Evolutionary conservation across 768 basidiomycete species (phyloP).

Genomic region (Lentinula lateritia): DNA sequence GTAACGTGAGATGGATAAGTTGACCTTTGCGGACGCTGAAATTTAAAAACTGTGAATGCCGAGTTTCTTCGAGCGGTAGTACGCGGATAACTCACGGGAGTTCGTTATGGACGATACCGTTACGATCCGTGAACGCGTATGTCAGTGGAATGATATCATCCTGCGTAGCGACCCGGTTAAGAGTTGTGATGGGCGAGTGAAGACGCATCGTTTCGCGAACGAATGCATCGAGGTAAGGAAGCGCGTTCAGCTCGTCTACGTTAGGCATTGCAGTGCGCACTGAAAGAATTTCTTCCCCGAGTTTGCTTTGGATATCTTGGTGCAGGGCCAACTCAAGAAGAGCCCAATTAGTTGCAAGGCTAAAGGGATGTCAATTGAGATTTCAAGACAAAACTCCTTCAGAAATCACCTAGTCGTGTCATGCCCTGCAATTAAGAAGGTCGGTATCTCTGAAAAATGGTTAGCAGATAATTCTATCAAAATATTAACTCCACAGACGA

Average conservation of each 20-base stretch:
- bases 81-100: constrained; percentile 29
- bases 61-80: background rate
- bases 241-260: constrained; percentile 63
- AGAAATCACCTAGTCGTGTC: constrained; percentile 10
- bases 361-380: constrained; percentile 13
- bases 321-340: constrained; percentile 49
- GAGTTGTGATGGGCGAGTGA: constrained; percentile 44
- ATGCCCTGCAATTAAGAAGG: constrained; percentile 35
- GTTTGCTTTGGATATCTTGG: constrained; percentile 44
- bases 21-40: constrained; percentile 40
- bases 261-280: constrained; percentile 52
- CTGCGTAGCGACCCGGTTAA: constrained; percentile 37
- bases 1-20: constrained; percentile 41
- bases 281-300: constrained; percentile 52
- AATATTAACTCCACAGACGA: constrained; percentile 6
- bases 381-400: background rate
- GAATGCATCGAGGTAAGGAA: constrained; percentile 65
- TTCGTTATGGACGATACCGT: constrained; percentile 32
- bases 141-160: constrained; percentile 50
- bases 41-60: background rate
- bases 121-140: constrained; percentile 35
- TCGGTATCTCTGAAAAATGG: constrained; percentile 25
- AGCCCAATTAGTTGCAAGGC: constrained; percentile 49
- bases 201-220: constrained; percentile 56
- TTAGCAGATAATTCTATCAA: background rate